These are phyloP conservation scores for Alternaria sp. DNA, from an alignment of 2,329 filamentous ascomycete genomes.

Conservation along the genomic window DNA sequence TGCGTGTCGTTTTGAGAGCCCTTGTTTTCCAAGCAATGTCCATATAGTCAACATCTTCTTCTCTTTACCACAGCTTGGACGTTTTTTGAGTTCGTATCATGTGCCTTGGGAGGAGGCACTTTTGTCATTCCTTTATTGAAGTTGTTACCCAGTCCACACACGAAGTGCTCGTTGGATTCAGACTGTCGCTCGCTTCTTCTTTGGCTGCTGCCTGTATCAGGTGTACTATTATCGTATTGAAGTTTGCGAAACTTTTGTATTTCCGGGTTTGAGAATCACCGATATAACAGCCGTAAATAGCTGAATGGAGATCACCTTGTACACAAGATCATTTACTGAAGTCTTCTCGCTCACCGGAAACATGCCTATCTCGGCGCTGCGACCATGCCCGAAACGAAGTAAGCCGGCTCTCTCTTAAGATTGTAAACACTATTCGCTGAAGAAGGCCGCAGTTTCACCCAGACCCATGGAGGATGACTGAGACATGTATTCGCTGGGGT, in stretches of 20 bases:
- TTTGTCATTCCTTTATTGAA: background rate
- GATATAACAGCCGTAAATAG: background rate
- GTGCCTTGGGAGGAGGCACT: background rate
- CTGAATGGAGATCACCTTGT: background rate
- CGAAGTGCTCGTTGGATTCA: constrained; percentile 15
- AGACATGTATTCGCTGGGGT: background rate
- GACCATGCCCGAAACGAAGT: background rate
- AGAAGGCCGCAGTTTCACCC: background rate
- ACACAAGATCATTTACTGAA: background rate
- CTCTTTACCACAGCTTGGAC: background rate
- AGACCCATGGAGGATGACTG: background rate
- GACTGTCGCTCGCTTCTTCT: constrained; percentile 1
- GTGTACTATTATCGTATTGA: background rate
- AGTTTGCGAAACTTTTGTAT: background rate
- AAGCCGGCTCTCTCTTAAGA: background rate
- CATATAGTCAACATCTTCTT: constrained; percentile 2
- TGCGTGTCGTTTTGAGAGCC: background rate
- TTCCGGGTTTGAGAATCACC: background rate
- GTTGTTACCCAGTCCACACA: constrained; percentile 12
- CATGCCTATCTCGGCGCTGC: background rate
- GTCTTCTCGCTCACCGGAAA: background rate
- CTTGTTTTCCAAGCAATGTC: background rate
- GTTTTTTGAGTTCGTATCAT: background rate
- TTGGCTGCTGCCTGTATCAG: background rate
- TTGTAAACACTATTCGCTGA: background rate